These are phyloP conservation scores for Pilasporangium apinafurcum DNA, from an alignment of 352 stramenopile genomes.

Conservation along the genomic window DNA sequence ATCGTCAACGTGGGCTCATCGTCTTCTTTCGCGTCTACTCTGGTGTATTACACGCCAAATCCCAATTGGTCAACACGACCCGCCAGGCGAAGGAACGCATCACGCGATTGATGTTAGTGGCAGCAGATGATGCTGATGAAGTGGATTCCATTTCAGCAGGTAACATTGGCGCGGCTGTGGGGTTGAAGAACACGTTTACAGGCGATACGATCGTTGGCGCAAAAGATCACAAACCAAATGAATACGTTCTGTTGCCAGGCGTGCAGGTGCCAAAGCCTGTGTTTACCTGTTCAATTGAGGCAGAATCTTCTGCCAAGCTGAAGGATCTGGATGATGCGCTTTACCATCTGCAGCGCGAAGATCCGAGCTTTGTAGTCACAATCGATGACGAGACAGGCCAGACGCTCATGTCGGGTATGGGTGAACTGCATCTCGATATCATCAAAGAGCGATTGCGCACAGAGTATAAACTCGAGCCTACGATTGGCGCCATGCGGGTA, in stretches of 20 bases:
- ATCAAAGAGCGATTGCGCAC: slow-evolving; percentile 85
- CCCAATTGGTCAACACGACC: slow-evolving; percentile 74
- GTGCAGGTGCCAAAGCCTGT: slow-evolving; percentile 78
- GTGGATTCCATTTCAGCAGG: slow-evolving; percentile 82
- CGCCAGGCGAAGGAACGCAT: slow-evolving; percentile 52
- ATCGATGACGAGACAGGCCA: slow-evolving; percentile 96
- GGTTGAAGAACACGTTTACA: slow-evolving; percentile 89
- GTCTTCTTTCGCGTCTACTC: slow-evolving; percentile 95
- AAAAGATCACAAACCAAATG: slow-evolving; percentile 30
- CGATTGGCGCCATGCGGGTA: slow-evolving; percentile 85
- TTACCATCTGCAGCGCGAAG: slow-evolving; percentile 77
- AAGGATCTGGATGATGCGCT: slow-evolving; percentile 85
- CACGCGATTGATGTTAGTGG: slow-evolving; percentile 83
- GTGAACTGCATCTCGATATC: slow-evolving; percentile 94
- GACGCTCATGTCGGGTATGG: slow-evolving; percentile 96
- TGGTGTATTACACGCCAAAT: slow-evolving; percentile 77
- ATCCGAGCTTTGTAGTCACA: slow-evolving; percentile 96
- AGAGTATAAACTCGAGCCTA: slow-evolving; percentile 86
- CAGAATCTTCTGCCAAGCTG: slow-evolving; percentile 81
- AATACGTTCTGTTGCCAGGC: slow-evolving; percentile 41
- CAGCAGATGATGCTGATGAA: slow-evolving; percentile 85
- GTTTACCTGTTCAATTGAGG: slow-evolving; percentile 89
- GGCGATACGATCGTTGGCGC: slow-evolving; percentile 91
- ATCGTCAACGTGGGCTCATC: slow-evolving; percentile 63
- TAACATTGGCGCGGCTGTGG: slow-evolving; percentile 90